A percentile compares a stretch with the other conserved stretches of the same genome.
phyloP scores from a whole-genome alignment of 2,329 filamentous ascomycete species.

The Aspergillus glaucus region DNA sequence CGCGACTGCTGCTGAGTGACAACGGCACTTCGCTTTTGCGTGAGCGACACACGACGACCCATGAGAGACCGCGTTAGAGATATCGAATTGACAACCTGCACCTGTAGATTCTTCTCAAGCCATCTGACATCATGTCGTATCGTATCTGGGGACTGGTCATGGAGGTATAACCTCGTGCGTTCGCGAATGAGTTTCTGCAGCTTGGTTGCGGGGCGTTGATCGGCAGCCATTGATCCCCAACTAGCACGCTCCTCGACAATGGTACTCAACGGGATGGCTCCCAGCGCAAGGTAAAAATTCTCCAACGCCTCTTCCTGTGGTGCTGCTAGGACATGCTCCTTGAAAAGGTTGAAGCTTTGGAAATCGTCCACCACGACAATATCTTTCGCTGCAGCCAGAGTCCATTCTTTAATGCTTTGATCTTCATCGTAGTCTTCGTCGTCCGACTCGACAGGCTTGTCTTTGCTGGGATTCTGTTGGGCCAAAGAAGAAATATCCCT shows the following conservation, averaged over 20 bases:
- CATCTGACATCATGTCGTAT: constrained; percentile 83
- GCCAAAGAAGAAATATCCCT: constrained; percentile 55
- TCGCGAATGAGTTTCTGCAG: constrained; percentile 79
- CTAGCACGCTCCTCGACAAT: constrained; percentile 72
- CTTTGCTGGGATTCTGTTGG: constrained; percentile 12
- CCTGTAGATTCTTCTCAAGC: constrained; percentile 77
- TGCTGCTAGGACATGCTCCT: constrained; percentile 72
- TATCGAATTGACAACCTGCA: constrained; percentile 72
- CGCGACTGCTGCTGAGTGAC: constrained; percentile 49
- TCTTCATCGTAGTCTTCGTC: constrained; percentile 55
- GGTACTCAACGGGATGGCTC: constrained; percentile 67
- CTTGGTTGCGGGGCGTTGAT: constrained; percentile 62
- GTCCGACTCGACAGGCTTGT: constrained; percentile 17
- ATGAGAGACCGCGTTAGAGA: constrained; percentile 69
- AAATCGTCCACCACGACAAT: constrained; percentile 84
- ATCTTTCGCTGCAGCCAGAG: constrained; percentile 63
- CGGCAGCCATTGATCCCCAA: constrained; percentile 60
- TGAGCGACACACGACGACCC: constrained; percentile 62
- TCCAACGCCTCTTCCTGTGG: constrained; percentile 87
- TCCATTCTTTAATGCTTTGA: constrained; percentile 66
- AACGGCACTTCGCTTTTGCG: constrained; percentile 71
- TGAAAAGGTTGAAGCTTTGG: constrained; percentile 82
- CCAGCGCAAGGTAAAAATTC: constrained; percentile 74
- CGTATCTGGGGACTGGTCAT: constrained; percentile 70
- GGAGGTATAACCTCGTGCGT: constrained; percentile 79